Evolutionary conservation across 805 yeast species (phyloP), one percentile per base, ranked within the genome.

Genomic region (Peterozyma xylosa): DNA sequence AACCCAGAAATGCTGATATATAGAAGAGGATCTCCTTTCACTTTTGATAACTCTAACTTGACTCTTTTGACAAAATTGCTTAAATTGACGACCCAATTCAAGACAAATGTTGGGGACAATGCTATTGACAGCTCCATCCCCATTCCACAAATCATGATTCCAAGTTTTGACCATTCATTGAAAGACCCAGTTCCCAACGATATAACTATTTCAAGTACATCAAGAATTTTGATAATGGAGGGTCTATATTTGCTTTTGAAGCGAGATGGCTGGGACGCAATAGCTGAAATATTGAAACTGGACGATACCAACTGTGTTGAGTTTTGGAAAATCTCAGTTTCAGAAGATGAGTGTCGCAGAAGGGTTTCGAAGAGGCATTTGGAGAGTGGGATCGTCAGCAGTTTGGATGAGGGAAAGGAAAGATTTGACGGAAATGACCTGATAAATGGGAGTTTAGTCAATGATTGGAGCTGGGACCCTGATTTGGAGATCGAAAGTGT

Each of bases 11-110:
- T 62, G 32, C 91, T 95, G 0, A 62, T 78, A 30, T 58, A 63
- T 27, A 68, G 86, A 48, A 71, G 97, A 40, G 97, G 97, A 0
- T 83, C 96, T 0, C 95, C 96, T 2, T 76, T 71, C 52, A 89
- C 97, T 0, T 91, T 90, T 63, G 90, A 90, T 55, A 75, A 84
- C 5, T 56, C 62, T 11, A 70, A 66, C 38, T 66, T 74, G 13
- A 70, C 65, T 1, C 55, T 48, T 4, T 53, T 71, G 14, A 63
- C 59, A 15, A 51, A 49, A 40, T 47, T 58, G 9, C 51, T 76
- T 27, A 51, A 53, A 18, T 42, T 44, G 9, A 57, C 67, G 0
- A 52, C 59, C 40, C 21, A 41, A 33, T 33, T 16, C 29, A 10
- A 32, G 33, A 4, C 9, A 32, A 3, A 13, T 16, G n/a, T 42